Evolutionary conservation across 257 asterid species (phyloP).

Genomic region (Gentiana straminea): DNA sequence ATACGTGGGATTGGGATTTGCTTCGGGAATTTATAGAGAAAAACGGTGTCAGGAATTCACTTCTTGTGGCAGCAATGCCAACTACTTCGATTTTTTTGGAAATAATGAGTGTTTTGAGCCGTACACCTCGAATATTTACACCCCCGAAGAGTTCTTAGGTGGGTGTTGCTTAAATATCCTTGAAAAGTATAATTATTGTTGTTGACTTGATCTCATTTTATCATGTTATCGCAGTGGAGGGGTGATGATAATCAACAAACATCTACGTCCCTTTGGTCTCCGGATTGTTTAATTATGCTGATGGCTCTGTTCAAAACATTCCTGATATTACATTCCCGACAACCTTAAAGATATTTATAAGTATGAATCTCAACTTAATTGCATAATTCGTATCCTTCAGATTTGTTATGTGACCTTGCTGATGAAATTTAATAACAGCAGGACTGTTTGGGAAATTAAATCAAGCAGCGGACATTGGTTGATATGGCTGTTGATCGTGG

Average conservation of each 20-base stretch:
- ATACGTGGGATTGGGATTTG: constrained; percentile 84
- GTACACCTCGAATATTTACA: constrained; percentile 86
- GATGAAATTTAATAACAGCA: constrained; percentile 8
- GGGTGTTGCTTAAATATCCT: neutral
- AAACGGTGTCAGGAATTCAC: constrained; percentile 81
- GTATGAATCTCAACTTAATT: constrained; percentile 31
- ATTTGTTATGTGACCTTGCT: no score
- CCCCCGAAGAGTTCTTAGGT: constrained; percentile 95
- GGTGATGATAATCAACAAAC: constrained; percentile 95
- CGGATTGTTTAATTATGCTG: constrained; percentile 75
- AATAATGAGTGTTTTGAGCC: constrained; percentile 98
- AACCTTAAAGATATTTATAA: constrained; percentile 68
- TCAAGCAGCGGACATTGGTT: constrained; percentile 67
- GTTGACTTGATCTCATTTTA: constrained; percentile 5
- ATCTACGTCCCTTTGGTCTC: constrained; percentile 86
- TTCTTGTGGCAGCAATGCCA: constrained; percentile 95
- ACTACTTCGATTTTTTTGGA: constrained; percentile 99
- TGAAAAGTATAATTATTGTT: neutral
- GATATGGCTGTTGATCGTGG: constrained; percentile 99
- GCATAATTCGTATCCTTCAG: neutral
- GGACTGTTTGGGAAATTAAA: constrained; percentile 99
- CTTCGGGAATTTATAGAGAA: constrained; percentile 51
- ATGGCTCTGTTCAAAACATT: constrained; percentile 86
- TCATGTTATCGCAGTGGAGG: constrained; percentile 48
- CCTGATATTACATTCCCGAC: constrained; percentile 60